Evolutionary conservation across 1,139 yeast genomes (phyloP), one percentile per base, ranked within the genome.

Genomic region (Debaryomyces robertsiae): DNA sequence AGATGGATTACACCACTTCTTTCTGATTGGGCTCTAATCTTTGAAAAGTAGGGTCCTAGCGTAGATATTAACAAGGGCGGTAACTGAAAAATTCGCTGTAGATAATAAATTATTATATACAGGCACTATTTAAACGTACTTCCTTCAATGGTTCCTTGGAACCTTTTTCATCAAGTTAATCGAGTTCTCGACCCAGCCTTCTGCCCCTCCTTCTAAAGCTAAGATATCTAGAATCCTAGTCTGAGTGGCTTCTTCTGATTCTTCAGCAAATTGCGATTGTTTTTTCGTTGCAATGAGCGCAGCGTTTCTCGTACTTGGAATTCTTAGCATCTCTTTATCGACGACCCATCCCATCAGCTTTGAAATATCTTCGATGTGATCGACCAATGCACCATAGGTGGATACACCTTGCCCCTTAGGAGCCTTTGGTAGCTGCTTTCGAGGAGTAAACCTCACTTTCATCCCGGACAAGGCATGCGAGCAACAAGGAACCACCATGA

Each of bases 401-500:
- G 95, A 86, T 25, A 73, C 23, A n/a, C 37, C 44, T 40, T 38
- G 49, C 40, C 46, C 41, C 39, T 27, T 40, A 30, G 24, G 32
- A 7, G 38, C 3, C 9, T 23, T 28, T 9, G 28, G 31, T 7
- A 19, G 7, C 19, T 31, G 38, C 47, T 58, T 60, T 39, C 67
- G 50, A 10, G 84, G 68, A 2, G 81, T 65, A 53, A 77, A 91
- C 50, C 98, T 69, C 6, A 76, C 70, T 51, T 81, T 82, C 16
- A 81, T 81, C 3, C 98, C 98, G 9, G 83, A 77, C 30, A 91
- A 71, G 1, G 87, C 79, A 60, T 93, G 96, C 0, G 97, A 89
- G 60, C 98, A 93, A 59, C 98, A 93, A 3, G 98, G 98, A 30
- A 93, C 87, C 6, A 90, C 96, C 67, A 91, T 71, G 57, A 89